Evolutionary conservation across 2,329 filamentous ascomycete species (phyloP).

Genomic region (Epichloe hybrida): DNA sequence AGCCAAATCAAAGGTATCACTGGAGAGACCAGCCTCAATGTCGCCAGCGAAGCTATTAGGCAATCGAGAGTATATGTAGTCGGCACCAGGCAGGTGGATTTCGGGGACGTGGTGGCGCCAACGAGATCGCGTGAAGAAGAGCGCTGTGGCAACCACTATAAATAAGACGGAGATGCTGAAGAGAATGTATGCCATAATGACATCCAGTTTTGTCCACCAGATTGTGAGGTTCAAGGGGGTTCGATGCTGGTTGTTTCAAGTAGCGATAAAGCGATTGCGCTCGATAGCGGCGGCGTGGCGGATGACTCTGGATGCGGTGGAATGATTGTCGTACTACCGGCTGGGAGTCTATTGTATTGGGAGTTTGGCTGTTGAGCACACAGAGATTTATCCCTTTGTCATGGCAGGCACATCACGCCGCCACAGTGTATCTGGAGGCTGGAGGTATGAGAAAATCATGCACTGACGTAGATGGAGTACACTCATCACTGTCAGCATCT

Average conservation of each 20-base stretch:
- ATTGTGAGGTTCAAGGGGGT: background rate
- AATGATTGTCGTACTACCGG: background rate
- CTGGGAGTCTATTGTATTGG: background rate
- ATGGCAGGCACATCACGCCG: slow-evolving; percentile 4
- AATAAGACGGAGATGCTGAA: slow-evolving; percentile 62
- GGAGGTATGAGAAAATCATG: background rate
- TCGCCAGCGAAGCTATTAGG: slow-evolving; percentile 69
- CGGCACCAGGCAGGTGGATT: slow-evolving; percentile 36
- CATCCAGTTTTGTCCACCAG: background rate
- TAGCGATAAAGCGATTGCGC: background rate
- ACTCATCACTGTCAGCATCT: background rate
- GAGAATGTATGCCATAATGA: slow-evolving; percentile 64
- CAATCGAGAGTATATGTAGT: slow-evolving; percentile 64
- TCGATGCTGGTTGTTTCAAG: background rate
- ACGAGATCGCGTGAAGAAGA: slow-evolving; percentile 66
- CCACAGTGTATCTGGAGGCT: background rate
- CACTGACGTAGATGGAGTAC: no score
- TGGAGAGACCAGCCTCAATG: slow-evolving; percentile 76
- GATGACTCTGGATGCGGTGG: background rate
- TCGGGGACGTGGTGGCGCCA: slow-evolving; percentile 63
- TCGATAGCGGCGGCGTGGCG: background rate
- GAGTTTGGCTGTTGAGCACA: background rate
- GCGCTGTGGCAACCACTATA: slow-evolving; percentile 56
- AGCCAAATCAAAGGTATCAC: slow-evolving; percentile 67
- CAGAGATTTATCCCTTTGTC: background rate